Conservation (phyloP, 1,139 yeast species). For the Blastobotrys persicus region DNA sequence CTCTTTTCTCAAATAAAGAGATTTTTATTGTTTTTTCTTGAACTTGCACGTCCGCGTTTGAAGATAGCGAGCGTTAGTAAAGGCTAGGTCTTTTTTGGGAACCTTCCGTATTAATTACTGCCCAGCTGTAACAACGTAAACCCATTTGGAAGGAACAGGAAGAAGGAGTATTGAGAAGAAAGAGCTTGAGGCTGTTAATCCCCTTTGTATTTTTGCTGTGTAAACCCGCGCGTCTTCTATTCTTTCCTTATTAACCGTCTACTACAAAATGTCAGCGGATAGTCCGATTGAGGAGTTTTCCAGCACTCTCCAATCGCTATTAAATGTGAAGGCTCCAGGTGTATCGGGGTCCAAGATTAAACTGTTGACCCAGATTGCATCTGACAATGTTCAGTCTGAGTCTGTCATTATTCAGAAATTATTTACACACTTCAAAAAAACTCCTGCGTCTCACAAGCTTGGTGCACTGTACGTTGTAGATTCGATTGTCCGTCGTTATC, state of each 20-base stretch:
- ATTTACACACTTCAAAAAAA: constrained; percentile 66
- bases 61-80: not conserved
- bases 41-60: not conserved
- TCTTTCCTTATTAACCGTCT: not conserved
- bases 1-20: not conserved
- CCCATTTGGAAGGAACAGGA: not conserved
- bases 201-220: not conserved
- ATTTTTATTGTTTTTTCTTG: not conserved
- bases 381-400: constrained; percentile 62
- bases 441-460: constrained; percentile 79
- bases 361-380: constrained; percentile 74
- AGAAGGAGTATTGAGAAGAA: not conserved
- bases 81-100: not conserved
- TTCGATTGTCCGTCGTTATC: constrained; percentile 82
- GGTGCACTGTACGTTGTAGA: constrained; percentile 91
- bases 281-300: constrained; percentile 56
- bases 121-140: not conserved
- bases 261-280: not conserved
- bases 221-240: not conserved
- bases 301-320: constrained; percentile 66
- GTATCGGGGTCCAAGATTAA: constrained; percentile 95
- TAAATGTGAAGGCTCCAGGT: constrained; percentile 81
- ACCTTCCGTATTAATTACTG: not conserved
- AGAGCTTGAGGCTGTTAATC: not conserved
- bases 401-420: constrained; percentile 58